Base-by-base conservation (phyloP, 352 stramenopile species). In the Globisporangium canariense region DNA sequence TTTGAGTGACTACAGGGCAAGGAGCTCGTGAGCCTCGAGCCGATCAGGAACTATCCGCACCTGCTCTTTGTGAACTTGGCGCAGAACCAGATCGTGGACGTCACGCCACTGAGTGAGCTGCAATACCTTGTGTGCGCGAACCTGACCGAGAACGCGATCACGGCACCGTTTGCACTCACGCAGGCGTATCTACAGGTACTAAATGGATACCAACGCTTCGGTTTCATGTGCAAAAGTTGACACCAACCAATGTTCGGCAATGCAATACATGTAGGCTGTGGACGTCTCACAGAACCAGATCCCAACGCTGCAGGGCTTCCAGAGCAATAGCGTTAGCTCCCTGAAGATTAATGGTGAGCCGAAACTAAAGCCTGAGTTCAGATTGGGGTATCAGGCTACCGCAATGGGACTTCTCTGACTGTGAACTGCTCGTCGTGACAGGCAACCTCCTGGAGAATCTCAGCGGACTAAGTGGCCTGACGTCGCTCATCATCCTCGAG, bases 231-330 rank as follows among this genome's bases (percentile, higher is more conserved):
- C 25, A 28, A 28, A 7, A 56, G 10, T 30, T 3, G 2, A 49
- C 14, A 34, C 11, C 22, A 28, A 28, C 25, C 25, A 28, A 28
- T 28, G 25, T 36, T 36, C 32, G 32, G 32, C 32, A 36, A 32
- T 25, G 25, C 25, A 28, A 28, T 28, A 28, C 1, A 1, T 53
- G 22, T n/a, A 88, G 81, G 72, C 76, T 2, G 41, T 93, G 14
- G 79, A 91, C 58, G 25, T 92, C 20, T 91, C 83, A 28, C 70
- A 73, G 58, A 93, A 93, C 70, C 81, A 92, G 60, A 77, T 93
- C 54, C 34, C 68, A 34, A 75, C 70, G 3, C 66, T 93, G 0
- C 69, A 86, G 52, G 81, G 79, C 2, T 67, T 89, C 41, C 61
- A 83, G 46, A 87, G 74, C 43, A 56, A 56, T 7, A 85, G 71